Base-by-base conservation (phyloP, 768 basidiomycete genomes). In the Pleurotus tuber-regium region DNA sequence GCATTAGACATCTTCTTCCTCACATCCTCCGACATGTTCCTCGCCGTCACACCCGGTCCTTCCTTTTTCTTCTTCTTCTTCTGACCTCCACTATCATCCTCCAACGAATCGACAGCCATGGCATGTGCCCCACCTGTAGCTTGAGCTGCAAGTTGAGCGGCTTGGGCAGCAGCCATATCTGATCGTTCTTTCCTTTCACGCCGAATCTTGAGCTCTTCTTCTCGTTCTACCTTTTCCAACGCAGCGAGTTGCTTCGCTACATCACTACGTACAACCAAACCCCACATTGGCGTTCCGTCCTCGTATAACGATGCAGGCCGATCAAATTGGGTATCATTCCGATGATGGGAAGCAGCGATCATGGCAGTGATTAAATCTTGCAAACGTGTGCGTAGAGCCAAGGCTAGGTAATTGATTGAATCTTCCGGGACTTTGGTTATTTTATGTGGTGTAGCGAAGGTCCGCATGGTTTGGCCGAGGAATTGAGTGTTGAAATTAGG, bases 1-100 rank as follows among this genome's bases (percentile, higher is more conserved):
- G 87, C 87, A 65, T 96, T 92, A 28, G 87, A 88, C 84, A 94
- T 84, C 65, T 91, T 92, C 76, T 95, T 95, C 58, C 86, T 75
- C 59, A 92, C 87, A 59, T 94, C 92, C 66, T 93, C 92, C 4
- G 85, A 87, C 89, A 95, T 91, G 62, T 92, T 93, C 51, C 87
- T 74, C 50, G 91, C 89, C 0, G 88, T 89, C 9, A 91, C 87
- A 9, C 89, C 87, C 0, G 90, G 89, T 0, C 87, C 87, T 26
- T 91, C 89, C 63, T 87, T 85, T 65, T 90, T 91, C 67, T 87
- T 80, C 69, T 89, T 90, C 71, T 87, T 90, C 70, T 86, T 84
- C 43, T 77, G 79, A 29, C 74, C 77, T 1, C 74, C 79, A 4
- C 79, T 81, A 16, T 61, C 70, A 14, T 78, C 82, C 7, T 74